phyloP scores from a whole-genome alignment of 768 basidiomycete genomes.

The Suillus placidus region DNA sequence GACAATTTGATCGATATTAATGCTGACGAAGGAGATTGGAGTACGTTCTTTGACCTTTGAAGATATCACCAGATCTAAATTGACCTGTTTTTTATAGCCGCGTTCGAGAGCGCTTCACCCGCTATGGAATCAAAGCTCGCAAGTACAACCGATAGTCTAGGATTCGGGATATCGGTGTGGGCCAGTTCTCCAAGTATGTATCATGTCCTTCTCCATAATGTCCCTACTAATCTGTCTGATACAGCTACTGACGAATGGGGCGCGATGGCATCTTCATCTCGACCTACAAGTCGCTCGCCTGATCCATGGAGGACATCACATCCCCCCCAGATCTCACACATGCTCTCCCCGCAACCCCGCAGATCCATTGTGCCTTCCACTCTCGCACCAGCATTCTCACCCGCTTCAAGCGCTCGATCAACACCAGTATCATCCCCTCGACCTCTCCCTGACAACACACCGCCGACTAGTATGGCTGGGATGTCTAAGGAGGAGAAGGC shows the following conservation, averaged over 20 bases:
- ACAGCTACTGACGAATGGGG: constrained; percentile 28
- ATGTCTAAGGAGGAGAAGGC: constrained; percentile 92
- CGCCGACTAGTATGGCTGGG: constrained; percentile 38
- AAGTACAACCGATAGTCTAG: constrained; percentile 25
- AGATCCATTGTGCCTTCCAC: constrained; percentile 8
- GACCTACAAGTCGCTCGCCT: constrained; percentile 10
- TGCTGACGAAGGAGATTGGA: constrained; percentile 94
- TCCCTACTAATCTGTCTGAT: not conserved
- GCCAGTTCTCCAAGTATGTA: constrained; percentile 1
- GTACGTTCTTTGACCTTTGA: constrained; percentile 47
- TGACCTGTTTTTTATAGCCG: constrained; percentile 45
- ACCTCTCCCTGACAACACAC: constrained; percentile 14
- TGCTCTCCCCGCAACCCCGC: constrained; percentile 25
- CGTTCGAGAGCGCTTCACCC: constrained; percentile 65
- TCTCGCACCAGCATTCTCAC: constrained; percentile 13
- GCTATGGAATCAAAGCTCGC: constrained; percentile 29
- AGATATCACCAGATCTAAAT: not conserved
- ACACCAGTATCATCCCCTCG: constrained; percentile 32
- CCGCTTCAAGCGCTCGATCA: constrained; percentile 21
- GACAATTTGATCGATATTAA: constrained; percentile 92
- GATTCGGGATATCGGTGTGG: constrained; percentile 23
- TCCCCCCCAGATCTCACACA: constrained; percentile 19
- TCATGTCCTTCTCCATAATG: not conserved
- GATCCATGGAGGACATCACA: constrained; percentile 23
- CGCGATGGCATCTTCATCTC: constrained; percentile 14